A percentile compares a stretch with the other conserved stretches of the same genome.
phyloP scores from a whole-genome alignment of 2,329 filamentous ascomycete genomes.

The Ilyonectria destructans region DNA sequence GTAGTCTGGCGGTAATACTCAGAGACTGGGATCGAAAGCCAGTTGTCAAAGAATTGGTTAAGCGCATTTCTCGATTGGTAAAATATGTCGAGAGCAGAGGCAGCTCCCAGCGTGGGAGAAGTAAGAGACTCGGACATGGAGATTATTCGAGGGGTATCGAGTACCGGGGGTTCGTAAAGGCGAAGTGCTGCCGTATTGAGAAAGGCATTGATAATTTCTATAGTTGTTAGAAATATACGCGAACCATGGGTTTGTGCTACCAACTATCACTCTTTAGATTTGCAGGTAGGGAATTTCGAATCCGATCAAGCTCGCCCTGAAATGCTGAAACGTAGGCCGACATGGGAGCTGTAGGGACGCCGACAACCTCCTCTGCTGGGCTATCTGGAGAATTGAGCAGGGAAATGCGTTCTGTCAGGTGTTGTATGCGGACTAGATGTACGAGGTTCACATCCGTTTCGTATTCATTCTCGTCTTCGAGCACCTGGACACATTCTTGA shows the following conservation, averaged over 20 bases:
- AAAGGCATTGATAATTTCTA: slow-evolving; percentile 60
- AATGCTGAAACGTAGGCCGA: slow-evolving; percentile 65
- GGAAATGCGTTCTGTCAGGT: slow-evolving; percentile 66
- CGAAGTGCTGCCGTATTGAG: slow-evolving; percentile 60
- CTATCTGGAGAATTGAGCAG: slow-evolving; percentile 57
- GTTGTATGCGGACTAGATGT: slow-evolving; percentile 65
- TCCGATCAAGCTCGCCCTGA: slow-evolving; percentile 62
- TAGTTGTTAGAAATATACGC: background rate
- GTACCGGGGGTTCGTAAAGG: slow-evolving; percentile 64
- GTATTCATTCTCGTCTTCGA: slow-evolving; percentile 62
- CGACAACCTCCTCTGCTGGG: slow-evolving; percentile 53
- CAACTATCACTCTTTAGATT: slow-evolving; percentile 58
- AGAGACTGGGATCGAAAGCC: slow-evolving; percentile 61
- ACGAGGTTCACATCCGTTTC: slow-evolving; percentile 64
- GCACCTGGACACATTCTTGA: slow-evolving; percentile 64
- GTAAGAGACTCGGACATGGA: slow-evolving; percentile 62
- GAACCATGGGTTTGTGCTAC: slow-evolving; percentile 22
- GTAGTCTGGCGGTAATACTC: slow-evolving; percentile 65
- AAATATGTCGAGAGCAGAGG: slow-evolving; percentile 65
- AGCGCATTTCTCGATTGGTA: slow-evolving; percentile 66
- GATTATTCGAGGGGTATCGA: slow-evolving; percentile 59
- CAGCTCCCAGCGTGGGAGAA: slow-evolving; percentile 54
- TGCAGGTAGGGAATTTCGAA: slow-evolving; percentile 56
- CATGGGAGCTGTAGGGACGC: slow-evolving; percentile 58
- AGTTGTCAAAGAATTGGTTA: slow-evolving; percentile 65